Conservation (phyloP, 176 grass and related monocot genomes). For the Stipa capillata region DNA sequence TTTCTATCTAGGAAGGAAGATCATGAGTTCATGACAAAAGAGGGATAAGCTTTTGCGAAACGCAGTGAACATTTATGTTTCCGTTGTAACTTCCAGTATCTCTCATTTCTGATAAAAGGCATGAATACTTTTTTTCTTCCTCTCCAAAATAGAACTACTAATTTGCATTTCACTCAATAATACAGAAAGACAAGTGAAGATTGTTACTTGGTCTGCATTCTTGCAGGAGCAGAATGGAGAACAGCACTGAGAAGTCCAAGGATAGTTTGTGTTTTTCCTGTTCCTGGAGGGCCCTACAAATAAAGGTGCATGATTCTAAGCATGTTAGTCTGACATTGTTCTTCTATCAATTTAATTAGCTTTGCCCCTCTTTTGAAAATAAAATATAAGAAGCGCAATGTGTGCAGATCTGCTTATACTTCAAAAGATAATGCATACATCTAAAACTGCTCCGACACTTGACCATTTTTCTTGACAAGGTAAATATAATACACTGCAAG, state of each 20-base stretch:
- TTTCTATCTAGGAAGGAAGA: conserved; percentile 19
- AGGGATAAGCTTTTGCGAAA: neutral
- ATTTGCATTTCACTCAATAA: neutral
- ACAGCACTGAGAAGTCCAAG: conserved; percentile 96
- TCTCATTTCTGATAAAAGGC: neutral
- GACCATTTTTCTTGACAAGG: neutral
- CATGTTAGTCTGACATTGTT: too few species aligned
- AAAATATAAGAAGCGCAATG: neutral
- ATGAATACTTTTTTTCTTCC: neutral
- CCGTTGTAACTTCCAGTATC: neutral
- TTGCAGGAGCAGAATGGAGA: conserved; percentile 91
- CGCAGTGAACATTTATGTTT: neutral
- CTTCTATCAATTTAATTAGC: too few species aligned
- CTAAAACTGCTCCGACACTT: neutral
- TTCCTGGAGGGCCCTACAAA: conserved; percentile 88
- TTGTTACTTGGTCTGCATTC: conserved; percentile 78
- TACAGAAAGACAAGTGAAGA: conserved; percentile 1
- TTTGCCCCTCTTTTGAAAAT: too few species aligned
- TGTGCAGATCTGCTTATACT: conserved; percentile 5
- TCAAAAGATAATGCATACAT: neutral
- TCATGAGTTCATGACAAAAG: neutral
- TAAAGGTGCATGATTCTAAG: conserved; percentile 1
- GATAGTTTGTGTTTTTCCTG: conserved; percentile 98
- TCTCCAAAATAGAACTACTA: neutral
- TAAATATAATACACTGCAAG: conserved; percentile 19